Base-by-base conservation (phyloP, 2,329 filamentous ascomycete species). In the Dothideomycetes sp. region DNA sequence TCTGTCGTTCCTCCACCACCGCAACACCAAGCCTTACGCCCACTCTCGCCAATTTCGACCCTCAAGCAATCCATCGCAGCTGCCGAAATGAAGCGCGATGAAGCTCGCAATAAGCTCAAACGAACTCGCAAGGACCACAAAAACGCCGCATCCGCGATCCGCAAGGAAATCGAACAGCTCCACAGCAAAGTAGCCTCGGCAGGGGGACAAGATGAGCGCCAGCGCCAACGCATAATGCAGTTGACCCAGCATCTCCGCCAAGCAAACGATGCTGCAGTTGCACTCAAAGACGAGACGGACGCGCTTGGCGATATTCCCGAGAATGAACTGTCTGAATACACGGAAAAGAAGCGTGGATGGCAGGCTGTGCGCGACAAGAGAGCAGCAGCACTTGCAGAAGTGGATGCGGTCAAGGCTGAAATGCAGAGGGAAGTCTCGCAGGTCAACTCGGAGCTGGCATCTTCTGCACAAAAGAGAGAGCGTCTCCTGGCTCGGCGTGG, bases 11-110 rank as follows among this genome's bases (percentile, higher is more conserved):
- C 61, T 37, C 56, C 65, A 14, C 63, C 72, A 18, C 64, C 72
- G 32, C 65, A 70, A 36, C 77, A 79, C 52, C 73, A 77, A 42
- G 73, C 75, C 14, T 70, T 82, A 24, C 77, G 81, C 36, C 82
- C 83, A 18, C 80, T 84, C 46, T 88, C 83, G 10, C 84, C 84
- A 3, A 78, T 77, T 8, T 84, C 81, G 8, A 88, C 83, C 2
- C 69, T 89, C 30, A 79, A 77, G 56, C 83, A 81, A 19, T 86
- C 83, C 2, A 85, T 88, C 49, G 75, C 75, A 34, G 75, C 79
- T 9, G 76, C 80, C 36, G 81, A 87, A 53, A 68, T 72, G 42
- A 84, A 81, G 57, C 68, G 87, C 22, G 66, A 73, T 17, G 81
- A 87, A 45, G 77, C 81, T 52, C 79, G 77, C 50, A 70, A 73